These are phyloP conservation scores for Aspergillus ustus DNA, from an alignment of 2,329 filamentous ascomycete genomes.

Conservation along the genomic window DNA sequence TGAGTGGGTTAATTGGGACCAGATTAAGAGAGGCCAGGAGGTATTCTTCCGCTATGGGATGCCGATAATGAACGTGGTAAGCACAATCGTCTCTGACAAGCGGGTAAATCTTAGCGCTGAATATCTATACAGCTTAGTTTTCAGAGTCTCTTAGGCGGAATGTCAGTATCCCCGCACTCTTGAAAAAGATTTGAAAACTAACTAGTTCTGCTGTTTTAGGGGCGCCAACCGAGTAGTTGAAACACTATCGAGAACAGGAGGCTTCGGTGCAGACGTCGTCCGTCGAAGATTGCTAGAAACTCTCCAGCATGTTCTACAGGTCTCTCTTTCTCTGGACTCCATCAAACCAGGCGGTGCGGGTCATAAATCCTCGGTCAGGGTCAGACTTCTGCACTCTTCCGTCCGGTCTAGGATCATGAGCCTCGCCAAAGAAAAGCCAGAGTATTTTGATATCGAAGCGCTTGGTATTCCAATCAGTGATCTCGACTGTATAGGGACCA, in stretches of 20 bases:
- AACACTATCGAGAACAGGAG: conserved; percentile 73
- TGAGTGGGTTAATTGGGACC: conserved; percentile 77
- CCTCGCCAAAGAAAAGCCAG: conserved; percentile 59
- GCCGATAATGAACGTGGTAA: conserved; percentile 62
- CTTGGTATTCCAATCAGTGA: conserved; percentile 75
- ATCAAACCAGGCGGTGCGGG: conserved; percentile 72
- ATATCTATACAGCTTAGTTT: conserved; percentile 32
- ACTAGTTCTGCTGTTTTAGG: conserved; percentile 38
- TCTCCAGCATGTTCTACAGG: conserved; percentile 74
- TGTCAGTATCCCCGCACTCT: conserved; percentile 24
- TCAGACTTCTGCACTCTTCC: conserved; percentile 70
- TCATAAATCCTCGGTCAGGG: conserved; percentile 67
- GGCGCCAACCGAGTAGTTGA: conserved; percentile 74
- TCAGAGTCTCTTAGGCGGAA: conserved; percentile 36
- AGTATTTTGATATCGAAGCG: conserved; percentile 64
- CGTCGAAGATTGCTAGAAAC: conserved; percentile 72
- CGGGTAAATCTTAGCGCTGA: background rate
- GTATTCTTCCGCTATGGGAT: conserved; percentile 78
- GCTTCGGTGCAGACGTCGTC: conserved; percentile 71
- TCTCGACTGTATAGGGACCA: conserved; percentile 73
- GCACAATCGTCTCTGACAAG: conserved; percentile 13
- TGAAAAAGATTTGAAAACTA: background rate
- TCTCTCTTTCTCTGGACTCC: conserved; percentile 66
- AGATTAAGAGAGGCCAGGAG: conserved; percentile 74
- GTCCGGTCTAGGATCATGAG: conserved; percentile 69